These are phyloP conservation scores for Cryptococcus wingfieldii DNA, from an alignment of 1,284 basidiomycete genomes.

Conservation along the genomic window DNA sequence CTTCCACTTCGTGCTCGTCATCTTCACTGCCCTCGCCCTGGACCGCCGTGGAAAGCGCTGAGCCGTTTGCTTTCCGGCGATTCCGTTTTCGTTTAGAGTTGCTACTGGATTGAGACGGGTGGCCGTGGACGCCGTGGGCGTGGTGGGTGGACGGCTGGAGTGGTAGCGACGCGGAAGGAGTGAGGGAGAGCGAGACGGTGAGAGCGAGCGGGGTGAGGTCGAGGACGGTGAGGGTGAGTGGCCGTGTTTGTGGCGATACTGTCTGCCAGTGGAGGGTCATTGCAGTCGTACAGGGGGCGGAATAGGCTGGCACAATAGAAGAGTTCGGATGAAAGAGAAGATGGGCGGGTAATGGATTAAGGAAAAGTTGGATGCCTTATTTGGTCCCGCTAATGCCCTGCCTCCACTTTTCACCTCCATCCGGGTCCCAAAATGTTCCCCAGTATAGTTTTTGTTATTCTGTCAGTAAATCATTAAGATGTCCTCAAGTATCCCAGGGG, in stretches of 20 bases:
- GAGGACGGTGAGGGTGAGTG: conserved; percentile 46
- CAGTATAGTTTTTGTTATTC: background rate
- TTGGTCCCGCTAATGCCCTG: no score
- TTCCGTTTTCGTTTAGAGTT: conserved; percentile 5
- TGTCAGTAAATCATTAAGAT: background rate
- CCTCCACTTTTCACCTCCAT: background rate
- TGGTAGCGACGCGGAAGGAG: conserved; percentile 15
- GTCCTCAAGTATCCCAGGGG: conserved; percentile 17
- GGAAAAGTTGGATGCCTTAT: no score
- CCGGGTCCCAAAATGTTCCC: background rate
- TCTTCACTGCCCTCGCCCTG: conserved; percentile 36
- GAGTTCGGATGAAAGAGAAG: no score
- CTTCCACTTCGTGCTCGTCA: conserved; percentile 27
- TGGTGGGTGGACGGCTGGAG: conserved; percentile 10
- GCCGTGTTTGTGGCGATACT: conserved; percentile 44
- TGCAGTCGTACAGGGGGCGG: conserved; percentile 8
- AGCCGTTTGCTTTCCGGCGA: background rate
- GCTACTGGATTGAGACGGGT: background rate
- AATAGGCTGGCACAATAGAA: no score
- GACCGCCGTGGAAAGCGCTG: background rate
- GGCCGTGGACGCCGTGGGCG: conserved; percentile 13
- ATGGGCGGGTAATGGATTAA: no score
- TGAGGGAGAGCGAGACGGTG: conserved; percentile 45
- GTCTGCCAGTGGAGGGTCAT: conserved; percentile 43
- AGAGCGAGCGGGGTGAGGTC: conserved; percentile 48